phyloP scores from a whole-genome alignment of 1,139 yeast genomes.

The Debaryomycetaceae sp. region DNA sequence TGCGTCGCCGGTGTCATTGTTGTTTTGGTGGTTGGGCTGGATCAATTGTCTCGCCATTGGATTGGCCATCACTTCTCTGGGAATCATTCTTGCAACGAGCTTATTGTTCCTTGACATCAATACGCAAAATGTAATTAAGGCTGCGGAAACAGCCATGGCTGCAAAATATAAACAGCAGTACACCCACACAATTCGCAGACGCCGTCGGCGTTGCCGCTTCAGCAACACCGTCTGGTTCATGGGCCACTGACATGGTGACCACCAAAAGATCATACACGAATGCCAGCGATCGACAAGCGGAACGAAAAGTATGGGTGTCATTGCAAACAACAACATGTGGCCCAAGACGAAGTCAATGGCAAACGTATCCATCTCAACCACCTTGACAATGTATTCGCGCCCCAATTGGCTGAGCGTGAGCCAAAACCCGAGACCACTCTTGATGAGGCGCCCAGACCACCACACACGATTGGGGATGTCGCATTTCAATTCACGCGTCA shows the following conservation, averaged over 20 bases:
- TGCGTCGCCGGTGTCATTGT: conserved; percentile 57
- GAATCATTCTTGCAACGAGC: conserved; percentile 26
- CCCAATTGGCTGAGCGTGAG: conserved; percentile 58
- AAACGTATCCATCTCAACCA: conserved; percentile 63
- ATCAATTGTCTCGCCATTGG: conserved; percentile 33
- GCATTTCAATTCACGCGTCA: conserved; percentile 59
- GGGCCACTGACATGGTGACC: conserved; percentile 25
- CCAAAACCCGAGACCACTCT: conserved; percentile 52
- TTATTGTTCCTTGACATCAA: conserved; percentile 9
- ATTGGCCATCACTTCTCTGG: conserved; percentile 15
- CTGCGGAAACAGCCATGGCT: conserved; percentile 14
- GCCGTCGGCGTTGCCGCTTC: conserved; percentile 16
- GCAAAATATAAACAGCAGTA: conserved; percentile 20
- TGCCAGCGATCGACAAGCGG: conserved; percentile 54
- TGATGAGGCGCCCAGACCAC: conserved; percentile 85
- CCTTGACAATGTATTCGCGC: conserved; percentile 65
- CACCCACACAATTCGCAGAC: conserved; percentile 14
- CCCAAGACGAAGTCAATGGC: conserved; percentile 70
- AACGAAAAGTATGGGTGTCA: conserved; percentile 59
- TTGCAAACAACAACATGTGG: conserved; percentile 55
- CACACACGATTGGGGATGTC: conserved; percentile 63
- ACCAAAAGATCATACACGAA: conserved; percentile 35
- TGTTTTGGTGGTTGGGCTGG: conserved; percentile 54
- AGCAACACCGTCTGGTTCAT: conserved; percentile 22
- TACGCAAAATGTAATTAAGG: conserved; percentile 23